Base-by-base conservation (phyloP, 768 basidiomycete genomes). In the Amyloporia xantha region DNA sequence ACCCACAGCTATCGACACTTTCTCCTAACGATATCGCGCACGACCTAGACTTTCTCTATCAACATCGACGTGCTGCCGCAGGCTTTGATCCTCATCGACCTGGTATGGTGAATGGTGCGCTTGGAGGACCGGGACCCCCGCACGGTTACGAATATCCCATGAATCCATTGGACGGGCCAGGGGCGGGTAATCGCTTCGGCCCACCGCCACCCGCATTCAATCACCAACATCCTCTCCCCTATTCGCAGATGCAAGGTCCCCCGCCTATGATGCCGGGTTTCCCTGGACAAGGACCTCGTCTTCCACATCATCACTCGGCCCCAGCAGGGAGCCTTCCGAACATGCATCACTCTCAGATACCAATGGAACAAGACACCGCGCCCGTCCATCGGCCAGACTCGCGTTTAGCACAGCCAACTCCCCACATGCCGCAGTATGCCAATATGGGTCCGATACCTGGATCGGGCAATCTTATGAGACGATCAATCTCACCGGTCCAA, bases 1-100 rank as follows among this genome's bases (percentile, higher is more conserved):
- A 67, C 42, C 69, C 70, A 3, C 51, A 57, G 24, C 57, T 71
- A 24, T 45, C 58, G 3, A 46, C 62, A 7, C 47, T 71, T 3
- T 57, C 65, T 4, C 48, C 50, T 10, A 36, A 47, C 7, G 70
- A 71, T 33, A 59, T 71, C 15, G 48, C 52, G 3, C 49, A 53
- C 4, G 70, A 71, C 42, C 41, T 70, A 11, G 60, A 68, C 9
- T 57, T 58, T 46, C 51, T 69, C 21, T 51, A 56, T 25, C 52
- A 54, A 3, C 54, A 64, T 39, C 56, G 64, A 6, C 57, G 59
- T 35, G 45, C 44, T 19, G 36, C 51, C 1, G 44, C 36, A 12
- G 47, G 39, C 19, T 57, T 45, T 40, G 55, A 60, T 40, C 45
- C 50, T 19, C 51, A 55, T 20, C 53, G 54, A 11, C 47, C 47